Base-by-base conservation (phyloP, 2,329 filamentous ascomycete genomes). In the Sporothrix luriei region DNA sequence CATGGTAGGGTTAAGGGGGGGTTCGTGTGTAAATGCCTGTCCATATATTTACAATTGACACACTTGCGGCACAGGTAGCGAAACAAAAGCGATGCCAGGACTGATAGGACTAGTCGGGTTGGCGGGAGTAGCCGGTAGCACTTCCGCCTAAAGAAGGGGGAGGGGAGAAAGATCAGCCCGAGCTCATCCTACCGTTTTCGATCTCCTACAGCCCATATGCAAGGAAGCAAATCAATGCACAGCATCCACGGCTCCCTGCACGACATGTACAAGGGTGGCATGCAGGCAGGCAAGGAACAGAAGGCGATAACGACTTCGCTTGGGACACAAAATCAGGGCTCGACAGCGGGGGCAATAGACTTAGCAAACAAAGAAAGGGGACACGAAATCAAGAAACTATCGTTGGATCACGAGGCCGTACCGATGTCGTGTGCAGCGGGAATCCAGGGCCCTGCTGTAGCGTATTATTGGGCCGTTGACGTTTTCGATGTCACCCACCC, bases 61-160 rank as follows among this genome's bases (percentile, higher is more conserved):
- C 43, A 48, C 14, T 48, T 4, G 3, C 43, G 5, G 43, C 5
- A 48, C 43, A 19, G 43, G 14, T n/a, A 55, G 16, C 4, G 29
- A 54, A 24, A 54, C 24, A 52, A 52, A 19, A 54, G 24, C 11
- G 26, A 19, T 33, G 6, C 19, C 5, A 14, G 26, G 13, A 33
- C 19, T n/a, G 24, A n/a, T 3, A 16, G 5, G 52, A 55, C 52
- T 9, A 33, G 26, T 14, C 6, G 26, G 26, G 19, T 38, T 59
- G 33, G n/a, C 59, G 59, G 59, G 59, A 62, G 40, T 24, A 62
- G 14, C 59, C 59, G 59, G 48, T 16, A 48, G 21, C 21, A 29
- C 59, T 11, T 48, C 16, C 24, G 14, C 16, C 6, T 21, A 48
- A 24, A 48, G 21, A 33, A 33, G 4, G 33, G 33, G 33, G 33